These are phyloP conservation scores for Nemania bipapillata DNA, from an alignment of 2,329 filamentous ascomycete species.

Conservation along the genomic window DNA sequence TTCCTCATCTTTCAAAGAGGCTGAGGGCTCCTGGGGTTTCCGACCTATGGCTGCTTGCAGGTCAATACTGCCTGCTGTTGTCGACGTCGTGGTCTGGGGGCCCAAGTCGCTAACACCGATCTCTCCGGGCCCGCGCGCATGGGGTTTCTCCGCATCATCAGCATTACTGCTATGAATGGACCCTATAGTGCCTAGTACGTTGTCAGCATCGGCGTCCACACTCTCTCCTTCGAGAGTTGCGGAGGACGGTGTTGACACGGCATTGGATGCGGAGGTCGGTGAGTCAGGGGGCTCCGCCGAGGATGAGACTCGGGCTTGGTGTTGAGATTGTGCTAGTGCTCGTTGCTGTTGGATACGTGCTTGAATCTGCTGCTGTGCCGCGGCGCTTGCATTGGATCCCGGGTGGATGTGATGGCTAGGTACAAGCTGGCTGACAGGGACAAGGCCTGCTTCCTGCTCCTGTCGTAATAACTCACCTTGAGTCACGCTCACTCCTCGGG, in stretches of 20 bases:
- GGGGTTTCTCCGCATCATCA: conserved; percentile 74
- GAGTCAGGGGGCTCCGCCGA: conserved; percentile 37
- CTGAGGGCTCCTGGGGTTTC: conserved; percentile 51
- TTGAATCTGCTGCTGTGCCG: conserved; percentile 42
- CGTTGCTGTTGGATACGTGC: conserved; percentile 41
- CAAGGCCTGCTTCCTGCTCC: conserved; percentile 83
- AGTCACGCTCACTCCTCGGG: conserved; percentile 69
- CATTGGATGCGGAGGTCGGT: conserved; percentile 32
- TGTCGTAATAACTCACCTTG: conserved; percentile 88
- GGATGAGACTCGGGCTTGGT: conserved; percentile 41
- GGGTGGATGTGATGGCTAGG: conserved; percentile 54
- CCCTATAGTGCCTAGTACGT: conserved; percentile 51
- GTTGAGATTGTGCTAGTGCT: conserved; percentile 44
- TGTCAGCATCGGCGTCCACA: conserved; percentile 47
- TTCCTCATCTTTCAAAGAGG: conserved; percentile 39
- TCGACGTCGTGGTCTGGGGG: conserved; percentile 65
- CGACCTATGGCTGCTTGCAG: conserved; percentile 71
- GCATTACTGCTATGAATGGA: conserved; percentile 53
- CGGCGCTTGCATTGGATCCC: conserved; percentile 40
- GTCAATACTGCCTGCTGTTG: conserved; percentile 61
- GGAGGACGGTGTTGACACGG: conserved; percentile 38
- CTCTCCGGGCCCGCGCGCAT: conserved; percentile 84
- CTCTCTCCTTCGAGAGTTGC: conserved; percentile 38
- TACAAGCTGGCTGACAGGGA: conserved; percentile 72
- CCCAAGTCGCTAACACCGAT: conserved; percentile 90